Evolutionary conservation across 495 filamentous ascomycete genomes (phyloP).

Genomic region (Geoglossum glabrum): DNA sequence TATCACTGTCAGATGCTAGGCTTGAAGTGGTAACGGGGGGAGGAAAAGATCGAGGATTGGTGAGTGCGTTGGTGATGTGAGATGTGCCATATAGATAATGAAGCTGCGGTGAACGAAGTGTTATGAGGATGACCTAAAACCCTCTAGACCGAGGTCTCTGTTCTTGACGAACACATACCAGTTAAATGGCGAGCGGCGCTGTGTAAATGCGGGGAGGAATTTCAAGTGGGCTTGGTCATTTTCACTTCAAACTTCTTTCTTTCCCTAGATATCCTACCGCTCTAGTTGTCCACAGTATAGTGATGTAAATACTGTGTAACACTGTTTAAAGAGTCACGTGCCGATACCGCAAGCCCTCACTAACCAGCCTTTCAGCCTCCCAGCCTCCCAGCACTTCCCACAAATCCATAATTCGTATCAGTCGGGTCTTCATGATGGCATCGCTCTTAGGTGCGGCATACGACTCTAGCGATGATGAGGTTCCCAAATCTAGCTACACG

Average conservation of each 20-base stretch:
- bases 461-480: conserved; percentile 32
- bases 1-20: not conserved
- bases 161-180: not conserved
- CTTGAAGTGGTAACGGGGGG: not conserved
- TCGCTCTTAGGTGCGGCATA: conserved; percentile 29
- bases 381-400: no score
- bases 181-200: not conserved
- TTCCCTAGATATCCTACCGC: not conserved
- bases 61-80: not conserved
- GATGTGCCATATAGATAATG: not conserved
- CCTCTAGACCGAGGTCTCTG: not conserved
- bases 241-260: not conserved
- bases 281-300: not conserved
- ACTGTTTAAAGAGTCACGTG: not conserved
- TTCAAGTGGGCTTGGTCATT: not conserved
- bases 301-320: not conserved
- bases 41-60: not conserved
- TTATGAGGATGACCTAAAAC: not conserved
- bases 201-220: not conserved
- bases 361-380: no score
- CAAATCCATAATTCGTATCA: no score
- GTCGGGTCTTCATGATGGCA: conserved; percentile 19
- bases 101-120: not conserved
- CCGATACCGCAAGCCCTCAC: not conserved
- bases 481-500: conserved; percentile 15